These are phyloP conservation scores for Oidium heveae DNA, from an alignment of 2,329 filamentous ascomycete genomes.

Conservation along the genomic window DNA sequence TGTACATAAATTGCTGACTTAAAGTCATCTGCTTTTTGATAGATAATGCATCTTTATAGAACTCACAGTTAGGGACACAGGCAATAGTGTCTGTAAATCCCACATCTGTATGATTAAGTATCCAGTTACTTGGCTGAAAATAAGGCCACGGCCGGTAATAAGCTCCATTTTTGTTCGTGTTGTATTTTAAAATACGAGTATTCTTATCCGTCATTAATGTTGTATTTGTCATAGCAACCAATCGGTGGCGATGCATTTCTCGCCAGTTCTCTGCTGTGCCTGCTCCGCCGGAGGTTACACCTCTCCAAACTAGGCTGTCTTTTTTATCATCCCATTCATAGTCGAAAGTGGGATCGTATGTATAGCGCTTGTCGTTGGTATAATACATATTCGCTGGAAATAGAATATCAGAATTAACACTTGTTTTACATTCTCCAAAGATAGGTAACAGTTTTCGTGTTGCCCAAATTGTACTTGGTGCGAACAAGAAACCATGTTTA, in stretches of 20 bases:
- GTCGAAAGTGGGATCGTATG: constrained; percentile 28
- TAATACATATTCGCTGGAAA: constrained; percentile 42
- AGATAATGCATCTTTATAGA: constrained; percentile 20
- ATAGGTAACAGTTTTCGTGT: constrained; percentile 31
- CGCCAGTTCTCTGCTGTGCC: constrained; percentile 25
- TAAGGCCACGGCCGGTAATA: constrained; percentile 15
- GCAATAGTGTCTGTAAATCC: constrained; percentile 18
- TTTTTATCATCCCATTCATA: constrained; percentile 31
- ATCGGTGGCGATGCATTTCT: constrained; percentile 30
- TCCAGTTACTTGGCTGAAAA: constrained; percentile 18
- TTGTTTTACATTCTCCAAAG: constrained; percentile 36
- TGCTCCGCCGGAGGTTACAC: constrained; percentile 34
- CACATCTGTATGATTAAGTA: constrained; percentile 12
- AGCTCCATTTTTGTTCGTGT: constrained; percentile 16
- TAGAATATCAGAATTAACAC: constrained; percentile 36
- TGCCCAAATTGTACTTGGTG: constrained; percentile 24
- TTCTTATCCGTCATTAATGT: constrained; percentile 20
- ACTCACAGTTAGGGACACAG: constrained; percentile 20
- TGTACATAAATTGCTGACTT: constrained; percentile 29
- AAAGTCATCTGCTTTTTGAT: constrained; percentile 30
- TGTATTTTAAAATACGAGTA: constrained; percentile 13
- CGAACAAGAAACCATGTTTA: constrained; percentile 30
- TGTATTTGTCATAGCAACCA: constrained; percentile 27
- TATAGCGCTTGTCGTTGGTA: constrained; percentile 29
- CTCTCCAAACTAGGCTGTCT: constrained; percentile 34